Evolutionary conservation across 2,329 filamentous ascomycete species (phyloP), one percentile per base, ranked within the genome.

Genomic region (Alternaria tenuissima): DNA sequence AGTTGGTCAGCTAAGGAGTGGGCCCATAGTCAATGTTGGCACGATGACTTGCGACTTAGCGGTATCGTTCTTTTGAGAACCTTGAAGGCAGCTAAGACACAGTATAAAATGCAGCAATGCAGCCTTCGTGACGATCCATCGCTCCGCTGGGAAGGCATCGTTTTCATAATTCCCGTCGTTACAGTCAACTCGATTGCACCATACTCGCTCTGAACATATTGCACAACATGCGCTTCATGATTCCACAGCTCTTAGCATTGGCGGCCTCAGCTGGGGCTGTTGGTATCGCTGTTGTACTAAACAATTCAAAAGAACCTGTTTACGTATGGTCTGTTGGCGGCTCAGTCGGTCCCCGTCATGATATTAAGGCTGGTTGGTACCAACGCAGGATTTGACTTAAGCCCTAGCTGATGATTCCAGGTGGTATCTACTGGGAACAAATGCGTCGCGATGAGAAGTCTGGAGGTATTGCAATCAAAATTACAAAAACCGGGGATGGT

Each of bases 391-490:
- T 34, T 18, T 43, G 28, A 16, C 38, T 11, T 7, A 7, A 5
- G 8, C 2, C 42, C 14, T 18, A 9, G 16, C 54, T 61, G 30
- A 67, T 42, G 14, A 7, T 1, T 5, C 28, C 24, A 74, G 70
- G 66, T 11, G 59, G 52, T 5, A 49, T 55, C 2, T 73, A 68
- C 54, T 42, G 49, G 30, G 73, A 73, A 46, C 36, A 52, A 9
- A 60, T 74, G 34, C 70, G 59, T 42, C 58, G 54, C 14, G 71
- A 71, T 36, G 43, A 62, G 0, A 66, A 56, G 16, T 64, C 64
- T 9, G 68, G 68, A n/a, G 70, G 73, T 18, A 67, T 73, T 32
- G 69, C 73, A 12, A 65, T 75, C 39, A 75, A 76, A 36, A 66
- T 76, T 14, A 71, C 72, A 7, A 68, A 63, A 34, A 59, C 56